Conservation (phyloP, 202 grass and related monocot genomes). For the Carex sylvatica region DNA sequence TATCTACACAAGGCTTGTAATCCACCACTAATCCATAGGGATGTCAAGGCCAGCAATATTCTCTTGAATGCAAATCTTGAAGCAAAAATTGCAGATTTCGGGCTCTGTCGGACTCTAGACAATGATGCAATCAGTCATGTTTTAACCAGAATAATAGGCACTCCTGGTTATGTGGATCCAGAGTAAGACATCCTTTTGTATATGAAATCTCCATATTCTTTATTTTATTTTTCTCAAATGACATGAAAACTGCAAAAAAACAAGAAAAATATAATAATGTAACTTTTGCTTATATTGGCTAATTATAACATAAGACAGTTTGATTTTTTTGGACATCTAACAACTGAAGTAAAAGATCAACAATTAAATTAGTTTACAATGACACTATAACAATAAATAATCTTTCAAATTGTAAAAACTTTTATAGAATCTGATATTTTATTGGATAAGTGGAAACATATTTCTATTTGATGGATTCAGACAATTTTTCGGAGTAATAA, state of each 20-base stretch:
- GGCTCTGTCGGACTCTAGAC: conserved; percentile 34
- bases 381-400: too few species aligned
- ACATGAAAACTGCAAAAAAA: neutral
- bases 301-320: too few species aligned
- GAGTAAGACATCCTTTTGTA: conserved; percentile 30
- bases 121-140: conserved; percentile 29
- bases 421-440: too few species aligned
- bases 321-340: too few species aligned
- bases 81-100: conserved; percentile 61
- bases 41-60: conserved; percentile 31
- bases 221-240: neutral
- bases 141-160: conserved; percentile 30
- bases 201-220: neutral
- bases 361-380: too few species aligned
- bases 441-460: neutral
- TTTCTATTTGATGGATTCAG: neutral
- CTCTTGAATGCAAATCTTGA: conserved; percentile 30
- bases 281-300: too few species aligned
- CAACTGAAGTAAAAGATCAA: too few species aligned
- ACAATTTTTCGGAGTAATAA: too few species aligned
- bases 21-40: neutral
- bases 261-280: neutral
- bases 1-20: conserved; percentile 7
- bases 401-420: too few species aligned
- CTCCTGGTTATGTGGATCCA: conserved; percentile 48